phyloP scores from a whole-genome alignment of 208 protist genomes.

The Porcisia deanei region DNA sequence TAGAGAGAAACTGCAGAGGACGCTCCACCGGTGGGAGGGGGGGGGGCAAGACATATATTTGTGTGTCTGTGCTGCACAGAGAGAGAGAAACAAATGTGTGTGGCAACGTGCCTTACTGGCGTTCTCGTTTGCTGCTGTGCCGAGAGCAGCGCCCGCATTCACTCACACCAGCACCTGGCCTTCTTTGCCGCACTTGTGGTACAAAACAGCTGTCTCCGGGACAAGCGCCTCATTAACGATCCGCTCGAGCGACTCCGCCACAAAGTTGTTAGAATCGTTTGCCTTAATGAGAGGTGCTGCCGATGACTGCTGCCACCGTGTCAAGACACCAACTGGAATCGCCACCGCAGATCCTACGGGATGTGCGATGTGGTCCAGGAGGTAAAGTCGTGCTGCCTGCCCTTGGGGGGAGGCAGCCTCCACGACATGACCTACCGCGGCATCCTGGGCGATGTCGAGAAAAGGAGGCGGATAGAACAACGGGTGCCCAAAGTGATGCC shows the following conservation, averaged over 20 bases:
- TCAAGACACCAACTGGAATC: constrained; percentile 32
- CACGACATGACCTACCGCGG: constrained; percentile 28
- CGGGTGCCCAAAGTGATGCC: constrained; percentile 40
- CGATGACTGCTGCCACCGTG: constrained; percentile 26
- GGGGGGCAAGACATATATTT: not conserved
- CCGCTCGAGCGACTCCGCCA: constrained; percentile 38
- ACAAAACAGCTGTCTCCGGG: constrained; percentile 22
- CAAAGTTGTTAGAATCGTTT: constrained; percentile 51
- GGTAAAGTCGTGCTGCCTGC: constrained; percentile 58
- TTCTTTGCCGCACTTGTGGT: constrained; percentile 8
- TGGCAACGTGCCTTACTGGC: not conserved
- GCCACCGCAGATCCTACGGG: constrained; percentile 53
- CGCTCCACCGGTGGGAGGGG: not conserved
- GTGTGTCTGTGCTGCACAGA: constrained; percentile 1
- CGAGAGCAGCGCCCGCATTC: not conserved
- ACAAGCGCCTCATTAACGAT: constrained; percentile 15
- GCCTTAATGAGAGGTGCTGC: constrained; percentile 30
- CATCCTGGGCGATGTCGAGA: constrained; percentile 34
- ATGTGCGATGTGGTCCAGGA: constrained; percentile 39
- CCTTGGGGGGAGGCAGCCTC: constrained; percentile 49
- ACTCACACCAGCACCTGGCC: constrained; percentile 1
- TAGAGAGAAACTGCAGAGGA: not conserved
- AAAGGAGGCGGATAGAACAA: constrained; percentile 38
- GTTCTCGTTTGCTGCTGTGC: not conserved
- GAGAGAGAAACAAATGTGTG: not conserved